Evolutionary conservation across 2,329 filamentous ascomycete species (phyloP).

Genomic region (Paraphaeosphaeria sporulosa): DNA sequence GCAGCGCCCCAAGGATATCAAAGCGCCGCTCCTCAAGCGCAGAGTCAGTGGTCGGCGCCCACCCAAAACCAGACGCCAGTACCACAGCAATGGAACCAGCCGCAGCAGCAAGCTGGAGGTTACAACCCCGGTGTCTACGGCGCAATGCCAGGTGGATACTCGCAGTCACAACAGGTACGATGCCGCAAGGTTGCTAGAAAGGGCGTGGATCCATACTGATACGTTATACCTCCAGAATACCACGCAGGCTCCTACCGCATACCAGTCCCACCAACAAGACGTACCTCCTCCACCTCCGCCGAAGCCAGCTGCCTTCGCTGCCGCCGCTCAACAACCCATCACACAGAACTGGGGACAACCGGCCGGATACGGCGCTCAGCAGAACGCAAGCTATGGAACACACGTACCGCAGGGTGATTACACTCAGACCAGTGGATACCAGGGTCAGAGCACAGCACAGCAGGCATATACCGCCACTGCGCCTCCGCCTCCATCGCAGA

Average conservation of each 20-base stretch:
- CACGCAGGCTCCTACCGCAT: conserved; percentile 23
- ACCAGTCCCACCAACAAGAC: conserved; percentile 34
- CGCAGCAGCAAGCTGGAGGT: conserved; percentile 32
- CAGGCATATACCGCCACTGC: conserved; percentile 40
- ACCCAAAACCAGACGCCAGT: conserved; percentile 26
- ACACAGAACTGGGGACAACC: conserved; percentile 24
- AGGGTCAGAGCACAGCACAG: conserved; percentile 26
- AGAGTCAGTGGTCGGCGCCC: conserved; percentile 42
- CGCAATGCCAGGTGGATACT: conserved; percentile 37
- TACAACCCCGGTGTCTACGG: conserved; percentile 47
- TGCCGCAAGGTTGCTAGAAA: neutral
- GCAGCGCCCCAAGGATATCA: conserved; percentile 33
- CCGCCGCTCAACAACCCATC: conserved; percentile 30
- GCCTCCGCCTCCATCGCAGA: conserved; percentile 38
- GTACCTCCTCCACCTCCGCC: conserved; percentile 47
- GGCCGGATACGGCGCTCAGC: conserved; percentile 20
- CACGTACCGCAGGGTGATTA: conserved; percentile 30
- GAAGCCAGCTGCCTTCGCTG: conserved; percentile 44
- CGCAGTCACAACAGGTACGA: conserved; percentile 22
- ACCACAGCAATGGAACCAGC: conserved; percentile 37
- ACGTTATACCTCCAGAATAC: conserved; percentile 14
- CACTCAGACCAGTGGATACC: conserved; percentile 34
- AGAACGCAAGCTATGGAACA: conserved; percentile 26
- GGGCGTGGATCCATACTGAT: conserved; percentile 6
- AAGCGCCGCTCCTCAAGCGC: conserved; percentile 30